A percentile compares a stretch with the other conserved stretches of the same genome.
Conservation (phyloP, 2,329 filamentous ascomycete genomes). For the Colletotrichum falcatum region DNA sequence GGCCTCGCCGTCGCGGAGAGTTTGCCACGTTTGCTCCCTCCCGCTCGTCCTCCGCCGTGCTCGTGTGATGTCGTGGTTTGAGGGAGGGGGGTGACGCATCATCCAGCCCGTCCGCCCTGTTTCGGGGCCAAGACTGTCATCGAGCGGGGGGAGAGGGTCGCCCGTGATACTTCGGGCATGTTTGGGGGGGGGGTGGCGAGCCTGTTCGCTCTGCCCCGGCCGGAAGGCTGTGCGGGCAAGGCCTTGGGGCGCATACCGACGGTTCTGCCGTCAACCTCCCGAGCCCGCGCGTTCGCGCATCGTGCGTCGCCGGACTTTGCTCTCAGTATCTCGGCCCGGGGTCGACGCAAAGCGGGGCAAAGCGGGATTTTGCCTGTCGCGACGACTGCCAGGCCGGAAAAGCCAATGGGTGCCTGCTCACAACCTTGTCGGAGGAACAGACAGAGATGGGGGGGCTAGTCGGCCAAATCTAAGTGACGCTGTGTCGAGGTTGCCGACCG, state of each 20-base stretch:
- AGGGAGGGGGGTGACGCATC: not conserved
- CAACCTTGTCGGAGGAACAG: not conserved
- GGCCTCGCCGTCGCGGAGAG: not conserved
- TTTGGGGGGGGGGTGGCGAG: not conserved
- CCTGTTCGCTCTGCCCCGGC: not conserved
- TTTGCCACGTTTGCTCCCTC: constrained; percentile 27
- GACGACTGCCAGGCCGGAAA: not conserved
- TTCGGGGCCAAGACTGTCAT: not conserved
- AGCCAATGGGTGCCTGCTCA: not conserved
- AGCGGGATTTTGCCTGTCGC: not conserved
- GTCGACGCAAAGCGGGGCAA: not conserved
- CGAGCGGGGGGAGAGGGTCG: not conserved
- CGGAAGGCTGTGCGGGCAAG: not conserved
- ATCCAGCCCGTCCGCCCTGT: not conserved
- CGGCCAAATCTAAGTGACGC: not conserved
- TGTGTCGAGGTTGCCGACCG: not conserved
- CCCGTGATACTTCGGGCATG: not conserved
- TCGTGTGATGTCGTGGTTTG: not conserved
- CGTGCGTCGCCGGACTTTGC: not conserved
- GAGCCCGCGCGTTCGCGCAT: not conserved
- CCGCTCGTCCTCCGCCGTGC: not conserved
- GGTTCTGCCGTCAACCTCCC: not conserved
- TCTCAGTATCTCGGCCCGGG: not conserved
- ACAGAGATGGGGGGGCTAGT: not conserved
- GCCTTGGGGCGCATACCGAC: too few relatives aligned